A percentile compares a stretch with the other conserved stretches of the same genome.
These are phyloP conservation scores for Pestalotiopsis sp. DNA, from an alignment of 2,329 filamentous ascomycete genomes.

Conservation along the genomic window DNA sequence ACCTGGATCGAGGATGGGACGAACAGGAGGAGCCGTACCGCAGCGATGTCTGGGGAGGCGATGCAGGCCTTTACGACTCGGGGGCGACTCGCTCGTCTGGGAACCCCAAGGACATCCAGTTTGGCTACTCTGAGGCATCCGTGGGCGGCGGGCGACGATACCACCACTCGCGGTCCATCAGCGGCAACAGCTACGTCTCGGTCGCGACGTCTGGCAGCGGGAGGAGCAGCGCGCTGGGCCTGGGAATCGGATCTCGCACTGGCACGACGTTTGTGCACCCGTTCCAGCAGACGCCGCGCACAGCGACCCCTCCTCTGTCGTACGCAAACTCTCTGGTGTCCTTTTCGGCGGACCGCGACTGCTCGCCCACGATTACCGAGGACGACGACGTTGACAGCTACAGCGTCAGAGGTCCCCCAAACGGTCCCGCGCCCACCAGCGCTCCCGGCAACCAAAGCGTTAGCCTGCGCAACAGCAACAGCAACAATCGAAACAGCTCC, in stretches of 20 bases:
- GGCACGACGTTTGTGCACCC: slow-evolving; percentile 60
- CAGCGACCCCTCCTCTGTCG: slow-evolving; percentile 60
- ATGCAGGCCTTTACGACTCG: slow-evolving; percentile 17
- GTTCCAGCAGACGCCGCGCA: slow-evolving; percentile 65
- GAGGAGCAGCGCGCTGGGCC: slow-evolving; percentile 23
- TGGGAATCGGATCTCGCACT: slow-evolving; percentile 19
- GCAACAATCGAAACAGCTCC: slow-evolving; percentile 19
- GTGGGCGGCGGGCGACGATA: slow-evolving; percentile 40
- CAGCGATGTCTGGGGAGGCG: slow-evolving; percentile 23
- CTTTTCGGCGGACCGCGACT: slow-evolving; percentile 47
- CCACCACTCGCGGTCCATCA: slow-evolving; percentile 60
- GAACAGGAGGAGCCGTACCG: slow-evolving; percentile 48
- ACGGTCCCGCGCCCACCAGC: slow-evolving; percentile 5
- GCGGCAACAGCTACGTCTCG: slow-evolving; percentile 59
- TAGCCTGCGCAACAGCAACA: slow-evolving; percentile 28
- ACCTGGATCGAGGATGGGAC: slow-evolving; percentile 61
- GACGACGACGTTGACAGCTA: slow-evolving; percentile 42
- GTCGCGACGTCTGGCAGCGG: slow-evolving; percentile 56
- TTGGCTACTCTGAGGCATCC: slow-evolving; percentile 38
- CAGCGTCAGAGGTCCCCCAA: slow-evolving; percentile 9
- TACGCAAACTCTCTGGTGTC: slow-evolving; percentile 59
- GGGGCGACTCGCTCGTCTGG: slow-evolving; percentile 20
- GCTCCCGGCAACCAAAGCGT: slow-evolving; percentile 21
- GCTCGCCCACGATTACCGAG: slow-evolving; percentile 58
- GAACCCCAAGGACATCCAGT: slow-evolving; percentile 46